Base-by-base conservation (phyloP, 257 asterid genomes). In the Orobanche coerulescens region DNA sequence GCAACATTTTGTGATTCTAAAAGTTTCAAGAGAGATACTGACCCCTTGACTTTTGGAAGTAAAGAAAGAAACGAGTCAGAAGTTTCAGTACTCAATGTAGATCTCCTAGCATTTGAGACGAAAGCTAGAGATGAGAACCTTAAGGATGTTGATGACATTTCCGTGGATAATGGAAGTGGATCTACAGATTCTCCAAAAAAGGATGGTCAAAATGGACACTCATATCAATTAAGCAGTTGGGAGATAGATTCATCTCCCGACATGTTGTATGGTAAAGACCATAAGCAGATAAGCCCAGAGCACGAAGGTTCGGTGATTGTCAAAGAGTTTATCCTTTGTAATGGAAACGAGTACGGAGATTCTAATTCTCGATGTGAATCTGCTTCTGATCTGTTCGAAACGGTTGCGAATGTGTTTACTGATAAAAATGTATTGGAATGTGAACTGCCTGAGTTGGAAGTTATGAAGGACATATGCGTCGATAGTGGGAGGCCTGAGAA, bases 401-500 rank as follows among this genome's bases (percentile, higher is more conserved):
- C 61, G 14, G 77, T 65, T 15, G 24, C 68, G 13, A 47, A 63
- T 31, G 18, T 64, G 40, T 82, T 66, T 53, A 69, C 81, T 1
- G 86, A 84, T 65, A 80, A 84, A 71, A 79, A 62, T 64, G 81
- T 84, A 1, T 62, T 60, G 62, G 87, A 73, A 49, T 77, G 76
- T 69, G 85, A 79, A 36, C 56, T 72, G 60, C 83, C 95, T 4
- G 86, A 84, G 72, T 59, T 78, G 61, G 71, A 64, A 36, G 82
- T 78, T 61, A 70, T 80, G 65, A 90, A 83, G 73, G 97, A 91
- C 68, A 91, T 91, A 60, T 78, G 97, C 24, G 72, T 91, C 10
- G 97, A 91, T 33, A 88, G 83, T 62, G 89, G 96, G 59, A 56
- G 68, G 75, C 81, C 81, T 44, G 64, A 57, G 13, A 77, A 70